Evolutionary conservation across 352 stramenopile genomes (phyloP).

Genomic region (Halophytophthora polymorphica): DNA sequence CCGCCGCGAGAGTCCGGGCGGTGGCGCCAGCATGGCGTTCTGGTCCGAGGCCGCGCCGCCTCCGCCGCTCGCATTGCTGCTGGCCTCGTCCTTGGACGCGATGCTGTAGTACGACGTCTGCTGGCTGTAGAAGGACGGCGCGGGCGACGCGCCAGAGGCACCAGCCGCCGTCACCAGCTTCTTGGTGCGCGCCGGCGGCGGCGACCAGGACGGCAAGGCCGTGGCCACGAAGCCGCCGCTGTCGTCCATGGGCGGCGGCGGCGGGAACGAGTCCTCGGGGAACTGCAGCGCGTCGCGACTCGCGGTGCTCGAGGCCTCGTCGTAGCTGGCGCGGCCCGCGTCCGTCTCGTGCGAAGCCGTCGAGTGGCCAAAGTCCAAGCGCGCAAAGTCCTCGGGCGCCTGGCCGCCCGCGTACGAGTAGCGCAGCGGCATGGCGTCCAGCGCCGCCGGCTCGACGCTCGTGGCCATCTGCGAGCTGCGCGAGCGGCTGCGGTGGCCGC

Average conservation of each 20-base stretch:
- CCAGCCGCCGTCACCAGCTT: slow-evolving; percentile 51
- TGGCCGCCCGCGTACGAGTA: slow-evolving; percentile 65
- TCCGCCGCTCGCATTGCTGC: slow-evolving; percentile 11
- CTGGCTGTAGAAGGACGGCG: slow-evolving; percentile 67
- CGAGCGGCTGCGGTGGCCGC: slow-evolving; percentile 51
- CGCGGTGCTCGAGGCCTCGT: slow-evolving; percentile 14
- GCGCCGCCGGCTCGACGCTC: slow-evolving; percentile 24
- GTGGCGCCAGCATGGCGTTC: slow-evolving; percentile 61
- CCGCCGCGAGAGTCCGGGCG: slow-evolving; percentile 65
- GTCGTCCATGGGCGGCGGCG: slow-evolving; percentile 63
- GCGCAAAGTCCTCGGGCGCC: slow-evolving; percentile 55
- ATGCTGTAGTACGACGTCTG: slow-evolving; percentile 73
- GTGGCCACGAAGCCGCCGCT: slow-evolving; percentile 59
- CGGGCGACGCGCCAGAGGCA: slow-evolving; percentile 12
- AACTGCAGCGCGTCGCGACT: slow-evolving; percentile 48
- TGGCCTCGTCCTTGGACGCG: slow-evolving; percentile 52
- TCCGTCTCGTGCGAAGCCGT: slow-evolving; percentile 55
- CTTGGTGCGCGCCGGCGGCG: slow-evolving; percentile 61
- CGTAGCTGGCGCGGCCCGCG: slow-evolving; percentile 19
- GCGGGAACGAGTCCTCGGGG: slow-evolving; percentile 69
- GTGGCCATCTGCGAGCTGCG: slow-evolving; percentile 45
- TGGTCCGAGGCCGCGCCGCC: slow-evolving; percentile 38
- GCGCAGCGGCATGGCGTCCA: slow-evolving; percentile 40
- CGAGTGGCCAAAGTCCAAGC: slow-evolving; percentile 43
- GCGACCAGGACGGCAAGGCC: slow-evolving; percentile 79